Base-by-base conservation (phyloP, 345 rosid genomes). In the Eucalyptus cloeziana region DNA sequence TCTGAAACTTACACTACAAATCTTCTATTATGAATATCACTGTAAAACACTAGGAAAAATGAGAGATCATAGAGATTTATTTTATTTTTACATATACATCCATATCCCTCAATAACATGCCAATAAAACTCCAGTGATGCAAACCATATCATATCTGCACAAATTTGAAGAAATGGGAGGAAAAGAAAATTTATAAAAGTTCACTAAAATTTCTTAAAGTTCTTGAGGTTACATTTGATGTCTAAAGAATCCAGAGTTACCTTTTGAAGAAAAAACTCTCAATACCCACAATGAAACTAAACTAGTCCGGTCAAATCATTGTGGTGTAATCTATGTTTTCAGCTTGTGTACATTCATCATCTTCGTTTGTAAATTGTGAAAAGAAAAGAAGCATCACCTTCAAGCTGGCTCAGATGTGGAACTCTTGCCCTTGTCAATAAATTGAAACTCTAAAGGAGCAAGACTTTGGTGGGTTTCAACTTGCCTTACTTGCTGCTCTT, bases 371-470 rank as follows among this genome's bases (percentile, higher is more conserved):
- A 47, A 40, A 21, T 40, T 51, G 60, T 16, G 62, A 50, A 76
- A 21, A 40, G 47, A 40, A 76, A 76, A 76, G 85, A 76, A 40
- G 85, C 24, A 76, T 37, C 47, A 76, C 83, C 83, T 40, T 76
- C 8, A 40, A 37, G 47, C 45, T 50, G 87, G 87, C 56, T 52
- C 40, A 50, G 89, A 91, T 45, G 88, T 89, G 87, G 94, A 91
- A 71, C 92, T 91, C 76, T 90, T 88, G 76, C 96, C 96, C 90
- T 92, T 95, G 90, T 95, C 95, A 88, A 94, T 90, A 89, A 91
- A 91, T 88, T 90, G 92, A 31, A 90, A 92, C 89, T 90, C 91
- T 40, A 91, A 86, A 10, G 90, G 87, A 33, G 86, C 88, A 54
- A 90, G 62, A 86, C 27, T 50, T 49, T 86, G 87, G 44, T 54